Base-by-base conservation (phyloP, 1,284 basidiomycete genomes). In the Boletus holoroseus region DNA sequence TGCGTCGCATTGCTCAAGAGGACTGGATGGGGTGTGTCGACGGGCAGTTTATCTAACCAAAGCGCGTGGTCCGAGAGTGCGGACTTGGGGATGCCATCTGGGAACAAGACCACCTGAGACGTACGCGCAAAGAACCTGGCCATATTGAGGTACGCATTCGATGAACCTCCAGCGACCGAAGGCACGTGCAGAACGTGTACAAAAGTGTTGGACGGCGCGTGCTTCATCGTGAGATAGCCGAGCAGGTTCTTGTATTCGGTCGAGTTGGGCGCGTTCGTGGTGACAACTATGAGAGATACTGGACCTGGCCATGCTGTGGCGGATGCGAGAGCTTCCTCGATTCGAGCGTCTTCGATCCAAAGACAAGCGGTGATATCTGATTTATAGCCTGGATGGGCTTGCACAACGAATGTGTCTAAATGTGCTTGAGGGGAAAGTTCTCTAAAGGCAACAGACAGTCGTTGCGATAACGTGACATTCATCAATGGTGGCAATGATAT, bases 101-200 rank as follows among this genome's bases (percentile, higher is more conserved):
- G 82, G 55, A 82, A 77, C 47, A 86, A 64, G 37, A 78, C 65
- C 7, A 79, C 74, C 27, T 62, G 66, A 0, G 71, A 60, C 9
- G 81, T 80, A 5, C 61, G 70, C 6, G 83, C 71, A 61, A 83
- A 78, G 44, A 84, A 66, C 20, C 83, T 73, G 3, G 82, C 83
- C 20, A 85, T 58, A 61, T 86, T 86, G 37, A 85, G 70, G 59
- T 79, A 81, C 8, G 71, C 63, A 55, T 85, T 85, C 20, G 76
- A 72, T 13, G 75, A 75, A 22, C 56, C 62, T 13, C 74, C 64
- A 0, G 67, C 63, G 12, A 64, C 50, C 7, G 71, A 64, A n/a
- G 62, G 56, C 31, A 76, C 59, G 54, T 76, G 73, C 13, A 85
- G 55, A 16, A 83, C 49, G 60, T 86, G 82, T 3, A 77, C 54